These are phyloP conservation scores for Rhizopogon rudus DNA, from an alignment of 768 basidiomycete species.

Conservation along the genomic window DNA sequence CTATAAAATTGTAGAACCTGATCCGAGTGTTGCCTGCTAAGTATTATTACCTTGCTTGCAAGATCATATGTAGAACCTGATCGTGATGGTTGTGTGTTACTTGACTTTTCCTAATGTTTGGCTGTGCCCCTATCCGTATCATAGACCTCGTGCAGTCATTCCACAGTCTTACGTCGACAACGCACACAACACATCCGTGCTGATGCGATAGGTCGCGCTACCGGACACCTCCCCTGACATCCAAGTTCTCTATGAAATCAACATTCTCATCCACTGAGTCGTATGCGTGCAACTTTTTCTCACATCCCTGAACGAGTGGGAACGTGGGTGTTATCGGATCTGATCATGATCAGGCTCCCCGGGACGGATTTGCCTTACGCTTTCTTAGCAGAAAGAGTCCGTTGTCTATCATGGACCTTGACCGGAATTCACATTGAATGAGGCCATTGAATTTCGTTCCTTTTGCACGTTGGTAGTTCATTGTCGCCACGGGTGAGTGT, in stretches of 20 bases:
- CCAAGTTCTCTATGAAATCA: neutral
- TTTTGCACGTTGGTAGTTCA: neutral
- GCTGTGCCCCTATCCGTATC: neutral
- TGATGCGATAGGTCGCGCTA: neutral
- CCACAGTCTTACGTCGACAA: constrained; percentile 22
- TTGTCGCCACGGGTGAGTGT: neutral
- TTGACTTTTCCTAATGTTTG: too few relatives aligned
- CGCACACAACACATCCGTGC: constrained; percentile 17
- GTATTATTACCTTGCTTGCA: neutral
- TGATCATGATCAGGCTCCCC: constrained; percentile 8
- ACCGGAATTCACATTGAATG: neutral
- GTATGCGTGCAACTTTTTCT: constrained; percentile 8
- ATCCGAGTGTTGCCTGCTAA: too few relatives aligned
- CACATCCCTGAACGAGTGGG: constrained; percentile 8
- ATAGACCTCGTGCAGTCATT: neutral
- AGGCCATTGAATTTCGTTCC: neutral
- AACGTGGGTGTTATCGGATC: constrained; percentile 10
- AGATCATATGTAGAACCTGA: too few relatives aligned
- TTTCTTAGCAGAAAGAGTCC: constrained; percentile 8
- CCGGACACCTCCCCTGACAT: neutral
- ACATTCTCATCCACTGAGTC: constrained; percentile 1
- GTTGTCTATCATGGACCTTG: constrained; percentile 10
- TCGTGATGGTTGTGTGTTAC: too few relatives aligned
- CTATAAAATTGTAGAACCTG: neutral
- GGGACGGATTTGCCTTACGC: constrained; percentile 9